These are phyloP conservation scores for Tubosaeta sp. DNA, from an alignment of 768 basidiomycete genomes.

Conservation along the genomic window DNA sequence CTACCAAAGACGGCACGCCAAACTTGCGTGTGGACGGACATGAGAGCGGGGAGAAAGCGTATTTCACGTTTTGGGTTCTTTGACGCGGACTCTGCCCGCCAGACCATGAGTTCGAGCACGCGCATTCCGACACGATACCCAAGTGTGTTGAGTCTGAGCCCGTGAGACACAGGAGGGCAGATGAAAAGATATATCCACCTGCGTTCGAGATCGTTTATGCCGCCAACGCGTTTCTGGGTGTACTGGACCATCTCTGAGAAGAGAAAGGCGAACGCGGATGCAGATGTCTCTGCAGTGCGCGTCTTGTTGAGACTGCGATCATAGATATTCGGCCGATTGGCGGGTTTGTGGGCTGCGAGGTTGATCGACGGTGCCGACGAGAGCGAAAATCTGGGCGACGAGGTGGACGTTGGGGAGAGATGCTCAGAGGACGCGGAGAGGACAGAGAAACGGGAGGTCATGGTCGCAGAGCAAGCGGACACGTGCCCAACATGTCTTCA, in stretches of 20 bases:
- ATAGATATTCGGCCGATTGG: conserved; percentile 71
- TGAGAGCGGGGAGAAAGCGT: conserved; percentile 84
- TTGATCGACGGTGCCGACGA: conserved; percentile 50
- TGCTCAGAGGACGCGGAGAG: conserved; percentile 53
- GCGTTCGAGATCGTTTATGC: conserved; percentile 92
- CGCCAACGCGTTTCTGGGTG: conserved; percentile 91
- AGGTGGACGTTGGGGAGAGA: conserved; percentile 47
- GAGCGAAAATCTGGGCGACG: conserved; percentile 68
- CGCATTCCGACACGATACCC: conserved; percentile 90
- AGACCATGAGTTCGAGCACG: conserved; percentile 81
- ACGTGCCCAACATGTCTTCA: neutral
- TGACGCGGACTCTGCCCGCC: conserved; percentile 70
- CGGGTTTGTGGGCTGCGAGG: conserved; percentile 33
- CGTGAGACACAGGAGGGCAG: neutral
- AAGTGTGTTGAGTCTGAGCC: conserved; percentile 74
- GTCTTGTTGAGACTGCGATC: conserved; percentile 89
- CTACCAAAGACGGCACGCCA: conserved; percentile 94
- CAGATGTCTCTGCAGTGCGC: conserved; percentile 76
- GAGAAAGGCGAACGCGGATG: conserved; percentile 81
- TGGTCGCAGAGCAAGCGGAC: conserved; percentile 18
- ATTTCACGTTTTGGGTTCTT: conserved; percentile 93
- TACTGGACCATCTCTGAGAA: conserved; percentile 95
- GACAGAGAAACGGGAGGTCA: conserved; percentile 66
- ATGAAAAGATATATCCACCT: conserved; percentile 48
- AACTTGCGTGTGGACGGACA: conserved; percentile 92